Conservation (phyloP, 2,329 filamentous ascomycete species). For the Beauveria australis region DNA sequence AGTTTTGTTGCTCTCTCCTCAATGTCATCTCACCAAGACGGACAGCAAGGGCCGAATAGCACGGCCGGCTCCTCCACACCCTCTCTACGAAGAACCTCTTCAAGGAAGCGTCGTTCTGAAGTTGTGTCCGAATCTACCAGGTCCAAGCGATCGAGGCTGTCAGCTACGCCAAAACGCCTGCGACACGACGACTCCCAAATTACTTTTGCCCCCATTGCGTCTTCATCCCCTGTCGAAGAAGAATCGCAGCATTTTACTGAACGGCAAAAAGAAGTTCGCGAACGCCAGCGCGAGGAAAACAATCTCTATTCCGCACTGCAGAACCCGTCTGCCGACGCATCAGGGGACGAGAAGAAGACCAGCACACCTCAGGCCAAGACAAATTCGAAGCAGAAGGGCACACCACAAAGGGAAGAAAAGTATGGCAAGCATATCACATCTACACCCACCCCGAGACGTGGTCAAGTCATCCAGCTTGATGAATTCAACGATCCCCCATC, state of each 20-base stretch:
- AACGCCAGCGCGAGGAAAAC: constrained; percentile 60
- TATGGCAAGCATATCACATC: constrained; percentile 48
- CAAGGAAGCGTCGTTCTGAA: constrained; percentile 13
- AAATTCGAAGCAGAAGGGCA: constrained; percentile 27
- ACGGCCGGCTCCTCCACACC: constrained; percentile 10
- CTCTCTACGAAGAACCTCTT: constrained; percentile 14
- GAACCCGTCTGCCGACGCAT: constrained; percentile 2
- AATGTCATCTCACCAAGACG: constrained; percentile 20
- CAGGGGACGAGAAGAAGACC: constrained; percentile 9
- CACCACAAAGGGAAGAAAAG: constrained; percentile 36
- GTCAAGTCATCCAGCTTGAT: constrained; percentile 41
- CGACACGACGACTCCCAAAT: constrained; percentile 80
- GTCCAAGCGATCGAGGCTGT: constrained; percentile 17
- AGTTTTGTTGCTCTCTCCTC: constrained; percentile 24
- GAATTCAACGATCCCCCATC: constrained; percentile 48
- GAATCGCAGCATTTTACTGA: constrained; percentile 73
- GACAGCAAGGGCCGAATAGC: constrained; percentile 9
- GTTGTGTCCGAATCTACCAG: neutral
- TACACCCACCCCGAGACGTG: constrained; percentile 53
- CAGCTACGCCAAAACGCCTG: constrained; percentile 43
- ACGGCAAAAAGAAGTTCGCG: constrained; percentile 67
- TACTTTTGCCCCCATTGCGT: constrained; percentile 62
- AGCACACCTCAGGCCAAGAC: constrained; percentile 7
- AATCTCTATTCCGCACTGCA: constrained; percentile 61
- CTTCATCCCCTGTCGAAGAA: constrained; percentile 40